phyloP scores from a whole-genome alignment of 495 filamentous ascomycete genomes.

The Astrothelium macrocarpum region DNA sequence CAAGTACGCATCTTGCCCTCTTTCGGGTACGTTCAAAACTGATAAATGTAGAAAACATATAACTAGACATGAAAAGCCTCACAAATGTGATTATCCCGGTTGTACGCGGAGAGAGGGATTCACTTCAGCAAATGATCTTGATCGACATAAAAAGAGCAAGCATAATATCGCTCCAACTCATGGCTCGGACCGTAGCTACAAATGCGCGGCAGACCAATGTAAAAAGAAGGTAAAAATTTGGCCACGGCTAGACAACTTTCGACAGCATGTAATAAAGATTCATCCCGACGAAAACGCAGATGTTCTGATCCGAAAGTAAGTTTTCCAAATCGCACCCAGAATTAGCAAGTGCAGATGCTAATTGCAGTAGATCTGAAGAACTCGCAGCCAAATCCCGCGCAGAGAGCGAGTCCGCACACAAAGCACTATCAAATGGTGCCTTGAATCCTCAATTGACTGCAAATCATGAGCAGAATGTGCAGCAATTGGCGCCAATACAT shows the following conservation, averaged over 20 bases:
- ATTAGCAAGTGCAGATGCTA: no score
- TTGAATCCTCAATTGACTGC: not conserved
- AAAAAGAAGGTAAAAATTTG: constrained; percentile 50
- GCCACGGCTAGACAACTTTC: constrained; percentile 88
- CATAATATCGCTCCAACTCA: constrained; percentile 7
- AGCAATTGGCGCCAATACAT: not conserved
- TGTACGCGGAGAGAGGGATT: constrained; percentile 20
- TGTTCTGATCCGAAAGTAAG: constrained; percentile 46
- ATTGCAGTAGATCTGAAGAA: constrained; percentile 17
- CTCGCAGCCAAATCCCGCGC: not conserved
- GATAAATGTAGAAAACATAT: constrained; percentile 20
- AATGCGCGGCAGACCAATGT: constrained; percentile 6
- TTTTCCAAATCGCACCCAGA: constrained; percentile 10
- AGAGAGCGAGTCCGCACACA: not conserved
- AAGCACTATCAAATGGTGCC: not conserved
- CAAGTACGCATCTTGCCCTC: constrained; percentile 16
- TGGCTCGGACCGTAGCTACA: constrained; percentile 15
- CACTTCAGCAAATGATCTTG: constrained; percentile 22
- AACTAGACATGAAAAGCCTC: constrained; percentile 15
- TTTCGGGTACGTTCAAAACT: not conserved
- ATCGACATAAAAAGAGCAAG: constrained; percentile 16
- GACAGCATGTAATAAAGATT: constrained; percentile 71
- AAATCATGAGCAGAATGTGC: not conserved
- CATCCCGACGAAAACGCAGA: constrained; percentile 51
- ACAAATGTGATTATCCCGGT: constrained; percentile 12